These are phyloP conservation scores for Nannochloropsis oceanica DNA, from an alignment of 108 stramenopile genomes.

Conservation along the genomic window DNA sequence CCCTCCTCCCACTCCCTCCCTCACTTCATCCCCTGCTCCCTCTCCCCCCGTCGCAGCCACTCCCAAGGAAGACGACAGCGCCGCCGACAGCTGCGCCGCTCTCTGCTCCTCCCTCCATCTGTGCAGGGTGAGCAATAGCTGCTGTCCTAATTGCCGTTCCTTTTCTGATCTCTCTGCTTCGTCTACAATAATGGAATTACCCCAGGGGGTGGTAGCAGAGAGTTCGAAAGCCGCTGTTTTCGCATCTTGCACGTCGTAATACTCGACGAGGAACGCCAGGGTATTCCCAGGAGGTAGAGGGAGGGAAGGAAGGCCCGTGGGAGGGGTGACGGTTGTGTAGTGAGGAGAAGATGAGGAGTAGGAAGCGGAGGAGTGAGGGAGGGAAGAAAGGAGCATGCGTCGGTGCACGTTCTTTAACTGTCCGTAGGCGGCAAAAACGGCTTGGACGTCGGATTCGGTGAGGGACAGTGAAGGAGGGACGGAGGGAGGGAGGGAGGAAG, in stretches of 20 bases:
- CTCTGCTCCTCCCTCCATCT: not conserved
- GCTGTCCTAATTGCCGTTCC: conserved; percentile 12
- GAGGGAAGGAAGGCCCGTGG: not conserved
- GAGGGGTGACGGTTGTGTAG: not conserved
- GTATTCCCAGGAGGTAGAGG: not conserved
- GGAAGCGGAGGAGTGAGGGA: not conserved
- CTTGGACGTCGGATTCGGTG: conserved; percentile 13
- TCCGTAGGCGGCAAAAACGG: conserved; percentile 15
- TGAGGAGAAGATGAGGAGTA: no score
- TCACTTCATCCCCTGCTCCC: not conserved
- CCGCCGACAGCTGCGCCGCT: not conserved
- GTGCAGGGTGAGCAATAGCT: conserved; percentile 19
- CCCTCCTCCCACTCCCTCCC: not conserved
- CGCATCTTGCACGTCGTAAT: conserved; percentile 28
- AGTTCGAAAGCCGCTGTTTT: conserved; percentile 14
- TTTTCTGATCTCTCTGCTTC: conserved; percentile 3
- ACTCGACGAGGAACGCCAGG: conserved; percentile 14
- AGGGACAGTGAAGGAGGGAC: not conserved
- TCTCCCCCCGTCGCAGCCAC: not conserved
- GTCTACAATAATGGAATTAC: conserved; percentile 4
- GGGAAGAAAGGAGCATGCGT: not conserved
- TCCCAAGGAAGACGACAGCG: conserved; percentile 1
- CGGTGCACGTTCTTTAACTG: conserved; percentile 3
- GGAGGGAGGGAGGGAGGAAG: not conserved
- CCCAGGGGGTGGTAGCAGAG: conserved; percentile 16